Base-by-base conservation (phyloP, 2,329 filamentous ascomycete species). In the Dendryphion nanum region DNA sequence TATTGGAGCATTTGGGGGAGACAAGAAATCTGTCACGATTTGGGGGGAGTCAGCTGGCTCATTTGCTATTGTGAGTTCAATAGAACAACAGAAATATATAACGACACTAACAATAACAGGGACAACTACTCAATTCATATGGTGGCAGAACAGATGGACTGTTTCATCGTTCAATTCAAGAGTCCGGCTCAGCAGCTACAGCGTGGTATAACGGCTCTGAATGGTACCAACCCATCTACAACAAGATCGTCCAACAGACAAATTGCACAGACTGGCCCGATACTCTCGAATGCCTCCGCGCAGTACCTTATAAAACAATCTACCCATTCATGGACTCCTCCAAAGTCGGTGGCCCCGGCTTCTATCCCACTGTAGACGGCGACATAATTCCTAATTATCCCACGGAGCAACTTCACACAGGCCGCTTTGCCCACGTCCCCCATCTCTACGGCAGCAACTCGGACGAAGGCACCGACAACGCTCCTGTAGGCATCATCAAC, bases 401-500 rank as follows among this genome's bases (percentile, higher is more conserved):
- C 4, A 77, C 75, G 6, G 59, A 73, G 6, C 76, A 82, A 41
- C 65, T 86, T 2, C 63, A 68, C 4, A 61, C 71, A 2, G 81
- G 81, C 30, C 72, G 73, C 18, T 85, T 86, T 47, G 76, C 83
- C 37, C 74, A 79, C 39, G 75, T 86, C 1, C 80, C 82, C 0
- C 73, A 85, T 37, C 66, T 87, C 3, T 71, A 77, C 38, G 83
- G 84, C 6, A 75, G 73, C 18, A 86, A 85, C 59, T 74, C 74
- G 0, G 83, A 86, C 50, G 83, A 87, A 61, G 83, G 81, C 2
- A 77, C 76, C 1, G 68, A 71, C 7, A 83, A 83, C 51, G 75
- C 70, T 0, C 71, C 73, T 2, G 61, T 49, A 2, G 76, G 73
- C 15, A 41, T 59, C 19, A 74, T 84, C 47, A 76, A 82, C 57